phyloP scores from a whole-genome alignment of 1,139 yeast species.

The Scheffersomyces insectosa region DNA sequence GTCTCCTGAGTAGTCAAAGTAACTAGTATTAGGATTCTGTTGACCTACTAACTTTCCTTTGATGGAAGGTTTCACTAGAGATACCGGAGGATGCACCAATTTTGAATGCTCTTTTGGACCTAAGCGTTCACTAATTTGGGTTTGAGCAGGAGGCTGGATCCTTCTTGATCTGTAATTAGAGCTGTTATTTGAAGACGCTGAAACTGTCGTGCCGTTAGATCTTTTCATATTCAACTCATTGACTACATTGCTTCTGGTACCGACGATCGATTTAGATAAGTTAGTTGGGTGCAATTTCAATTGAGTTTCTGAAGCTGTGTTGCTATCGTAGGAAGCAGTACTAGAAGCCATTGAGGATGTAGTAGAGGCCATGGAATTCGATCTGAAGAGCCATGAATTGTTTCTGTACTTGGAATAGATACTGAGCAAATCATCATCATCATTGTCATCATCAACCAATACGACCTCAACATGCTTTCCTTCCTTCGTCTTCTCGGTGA shows the following conservation, averaged over 20 bases:
- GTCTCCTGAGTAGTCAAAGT: constrained; percentile 34
- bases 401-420: constrained; percentile 46
- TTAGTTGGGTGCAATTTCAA: constrained; percentile 15
- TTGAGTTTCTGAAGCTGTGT: constrained; percentile 17
- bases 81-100: no score
- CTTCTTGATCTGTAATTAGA: constrained; percentile 12
- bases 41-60: no score
- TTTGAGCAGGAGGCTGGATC: constrained; percentile 10
- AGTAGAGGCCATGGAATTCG: constrained; percentile 15
- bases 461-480: constrained; percentile 51
- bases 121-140: no score
- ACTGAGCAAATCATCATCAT: constrained; percentile 38
- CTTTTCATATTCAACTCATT: constrained; percentile 5
- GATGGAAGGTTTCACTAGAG: no score
- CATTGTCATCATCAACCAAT: constrained; percentile 38
- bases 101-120: no score
- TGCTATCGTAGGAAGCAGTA: constrained; percentile 20
- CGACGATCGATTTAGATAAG: neutral
- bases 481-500: constrained; percentile 38
- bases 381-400: constrained; percentile 28
- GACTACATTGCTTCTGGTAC: neutral
- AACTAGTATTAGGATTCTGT: constrained; percentile 13
- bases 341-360: constrained; percentile 9
- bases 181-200: constrained; percentile 8
- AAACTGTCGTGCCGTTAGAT: constrained; percentile 2